Evolutionary conservation across 2,329 filamentous ascomycete species (phyloP).

Genomic region (Apiospora rasikravindrae): DNA sequence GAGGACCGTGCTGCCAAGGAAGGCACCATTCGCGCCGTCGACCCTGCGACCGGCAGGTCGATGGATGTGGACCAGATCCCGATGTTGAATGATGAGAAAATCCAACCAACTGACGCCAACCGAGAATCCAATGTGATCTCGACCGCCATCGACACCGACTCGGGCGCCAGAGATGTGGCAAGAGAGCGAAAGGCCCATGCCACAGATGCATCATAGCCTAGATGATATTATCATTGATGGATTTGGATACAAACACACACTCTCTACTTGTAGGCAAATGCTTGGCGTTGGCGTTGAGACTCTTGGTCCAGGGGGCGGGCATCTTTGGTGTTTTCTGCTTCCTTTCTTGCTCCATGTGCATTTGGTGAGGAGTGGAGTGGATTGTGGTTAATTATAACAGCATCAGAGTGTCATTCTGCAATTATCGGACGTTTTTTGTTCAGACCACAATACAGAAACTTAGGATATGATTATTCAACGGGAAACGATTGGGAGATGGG

Average conservation of each 20-base stretch:
- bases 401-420: background rate
- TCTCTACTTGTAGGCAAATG: background rate
- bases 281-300: background rate
- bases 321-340: background rate
- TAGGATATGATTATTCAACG: background rate
- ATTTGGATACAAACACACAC: background rate
- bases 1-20: constrained; percentile 27
- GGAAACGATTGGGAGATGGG: background rate
- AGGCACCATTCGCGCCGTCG: constrained; percentile 30
- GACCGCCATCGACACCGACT: constrained; percentile 42
- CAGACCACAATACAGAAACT: background rate
- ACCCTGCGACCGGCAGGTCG: constrained; percentile 33
- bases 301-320: background rate
- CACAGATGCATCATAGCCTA: background rate
- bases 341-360: background rate
- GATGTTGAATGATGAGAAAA: constrained; percentile 55
- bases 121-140: constrained; percentile 9
- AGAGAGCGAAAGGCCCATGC: constrained; percentile 49
- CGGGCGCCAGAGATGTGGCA: constrained; percentile 49
- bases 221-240: background rate
- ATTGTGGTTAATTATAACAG: background rate
- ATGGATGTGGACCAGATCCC: constrained; percentile 61
- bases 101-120: constrained; percentile 20
- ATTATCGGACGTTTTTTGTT: background rate
- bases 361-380: background rate